Base-by-base conservation (phyloP, 257 asterid species). In the Anisodus acutangulus region DNA sequence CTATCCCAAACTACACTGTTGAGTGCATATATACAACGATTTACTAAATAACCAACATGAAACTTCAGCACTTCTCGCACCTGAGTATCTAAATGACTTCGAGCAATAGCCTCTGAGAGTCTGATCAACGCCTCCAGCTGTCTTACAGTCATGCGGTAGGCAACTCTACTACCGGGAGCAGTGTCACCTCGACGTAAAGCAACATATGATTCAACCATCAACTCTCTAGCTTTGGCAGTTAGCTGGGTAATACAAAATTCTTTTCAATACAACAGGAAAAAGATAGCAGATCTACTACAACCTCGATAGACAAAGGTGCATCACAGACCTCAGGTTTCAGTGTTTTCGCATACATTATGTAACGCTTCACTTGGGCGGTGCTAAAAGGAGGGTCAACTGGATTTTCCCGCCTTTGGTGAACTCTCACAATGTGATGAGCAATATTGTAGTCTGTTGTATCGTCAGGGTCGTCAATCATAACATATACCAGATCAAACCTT, bases 141-240 rank as follows among this genome's bases (percentile, higher is more conserved):
- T 86, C 99, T 90, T 85, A 97, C 98, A 55, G 99, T 97, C 98
- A 97, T 97, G 55, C 99, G 97, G 87, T 97, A 97, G 84, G 99
- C 98, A 85, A 97, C 98, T 93, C 94, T 92, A 88, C 97, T 93
- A 57, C 99, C 98, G 17, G 99, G 98, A 82, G 97, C 86, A 37
- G 97, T 88, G 86, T 97, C 99, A 68, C 97, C 98, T 89, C 94
- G 90, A 19, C 98, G 94, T 82, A 95, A 94, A 74, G 95, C 60
- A 22, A 97, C 99, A 85, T 97, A 97, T 58, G 99, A 95, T 78
- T 95, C 98, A 88, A 93, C 97, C 89, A 95, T 82, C 85, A 94
- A 88, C 86, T 89, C 82, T 85, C 94, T 93, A 59, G 99, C 97
- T 86, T 97, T 98, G 15, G 89, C 87, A 72, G 62, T 91, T 51